These are phyloP conservation scores for Laguncularia racemosa DNA, from an alignment of 345 rosid species.

Conservation along the genomic window DNA sequence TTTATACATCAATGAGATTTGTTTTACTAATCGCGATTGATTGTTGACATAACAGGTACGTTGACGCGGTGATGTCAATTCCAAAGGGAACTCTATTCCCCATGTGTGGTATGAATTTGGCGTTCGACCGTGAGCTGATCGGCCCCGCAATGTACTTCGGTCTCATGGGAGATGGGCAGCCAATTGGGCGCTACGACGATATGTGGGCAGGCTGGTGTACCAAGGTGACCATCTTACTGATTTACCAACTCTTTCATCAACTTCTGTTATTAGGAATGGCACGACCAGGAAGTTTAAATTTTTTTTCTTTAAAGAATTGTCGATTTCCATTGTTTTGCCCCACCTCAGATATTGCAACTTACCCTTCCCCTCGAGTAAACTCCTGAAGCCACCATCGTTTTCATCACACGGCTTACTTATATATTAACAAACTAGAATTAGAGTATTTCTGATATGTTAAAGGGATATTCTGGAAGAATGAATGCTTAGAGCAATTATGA, in stretches of 20 bases:
- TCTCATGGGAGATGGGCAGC: constrained; percentile 91
- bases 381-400: no score
- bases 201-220: constrained; percentile 95
- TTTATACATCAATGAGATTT: no score
- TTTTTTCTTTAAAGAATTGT: not conserved
- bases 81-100: constrained; percentile 89
- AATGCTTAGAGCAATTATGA: no score
- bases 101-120: constrained; percentile 86
- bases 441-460: no score
- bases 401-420: no score
- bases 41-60: constrained; percentile 30
- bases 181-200: constrained; percentile 74
- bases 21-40: not conserved
- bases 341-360: not conserved
- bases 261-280: no score
- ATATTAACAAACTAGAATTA: no score
- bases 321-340: constrained; percentile 1
- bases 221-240: constrained; percentile 27
- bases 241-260: no score
- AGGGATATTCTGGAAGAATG: no score
- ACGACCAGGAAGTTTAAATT: no score
- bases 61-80: constrained; percentile 70
- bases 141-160: constrained; percentile 92
- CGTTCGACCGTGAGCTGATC: constrained; percentile 66
- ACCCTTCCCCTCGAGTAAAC: no score